A percentile compares a stretch with the other conserved stretches of the same genome.
These are phyloP conservation scores for Fusarium floridanum DNA, from an alignment of 2,329 filamentous ascomycete species.

Conservation along the genomic window DNA sequence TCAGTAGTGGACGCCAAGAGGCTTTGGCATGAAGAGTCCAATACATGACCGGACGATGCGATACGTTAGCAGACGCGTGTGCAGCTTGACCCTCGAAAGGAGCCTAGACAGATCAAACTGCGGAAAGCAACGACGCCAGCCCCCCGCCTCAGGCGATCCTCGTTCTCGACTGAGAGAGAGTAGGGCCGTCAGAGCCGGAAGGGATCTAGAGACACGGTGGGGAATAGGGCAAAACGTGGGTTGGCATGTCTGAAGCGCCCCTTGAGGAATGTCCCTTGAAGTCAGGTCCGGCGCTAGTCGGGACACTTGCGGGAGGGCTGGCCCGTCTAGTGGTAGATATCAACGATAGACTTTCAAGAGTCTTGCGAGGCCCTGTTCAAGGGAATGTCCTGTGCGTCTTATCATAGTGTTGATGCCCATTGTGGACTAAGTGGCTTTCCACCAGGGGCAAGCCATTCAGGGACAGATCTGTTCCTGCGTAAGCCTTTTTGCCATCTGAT, in stretches of 20 bases:
- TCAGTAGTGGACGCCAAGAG: slow-evolving; percentile 1
- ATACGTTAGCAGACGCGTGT: slow-evolving; percentile 12
- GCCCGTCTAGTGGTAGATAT: neutral
- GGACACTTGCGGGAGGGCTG: slow-evolving; percentile 9
- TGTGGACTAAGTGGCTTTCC: slow-evolving; percentile 3
- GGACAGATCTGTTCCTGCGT: slow-evolving; percentile 31
- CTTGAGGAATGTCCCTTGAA: slow-evolving; percentile 34
- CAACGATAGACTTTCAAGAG: neutral
- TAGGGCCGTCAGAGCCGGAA: slow-evolving; percentile 16
- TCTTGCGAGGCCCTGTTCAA: neutral
- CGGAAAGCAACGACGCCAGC: slow-evolving; percentile 36
- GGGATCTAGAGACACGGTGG: slow-evolving; percentile 7
- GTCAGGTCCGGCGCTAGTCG: slow-evolving; percentile 3
- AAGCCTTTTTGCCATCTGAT: slow-evolving; percentile 31
- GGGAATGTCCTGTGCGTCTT: slow-evolving; percentile 2
- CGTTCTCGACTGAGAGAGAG: slow-evolving; percentile 20
- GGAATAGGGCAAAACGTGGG: slow-evolving; percentile 35
- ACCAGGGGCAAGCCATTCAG: neutral
- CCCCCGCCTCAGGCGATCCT: slow-evolving; percentile 7
- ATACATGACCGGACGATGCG: neutral
- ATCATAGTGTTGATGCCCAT: slow-evolving; percentile 1
- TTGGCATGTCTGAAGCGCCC: slow-evolving; percentile 32
- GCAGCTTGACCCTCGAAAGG: slow-evolving; percentile 2
- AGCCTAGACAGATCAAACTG: slow-evolving; percentile 10
- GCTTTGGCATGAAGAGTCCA: slow-evolving; percentile 4